Percentiles rank a stretch among this genome's conserved stretches.
Evolutionary conservation across 148 eudicot genomes (phyloP).

Genomic region (Pharnaceum exiguum): DNA sequence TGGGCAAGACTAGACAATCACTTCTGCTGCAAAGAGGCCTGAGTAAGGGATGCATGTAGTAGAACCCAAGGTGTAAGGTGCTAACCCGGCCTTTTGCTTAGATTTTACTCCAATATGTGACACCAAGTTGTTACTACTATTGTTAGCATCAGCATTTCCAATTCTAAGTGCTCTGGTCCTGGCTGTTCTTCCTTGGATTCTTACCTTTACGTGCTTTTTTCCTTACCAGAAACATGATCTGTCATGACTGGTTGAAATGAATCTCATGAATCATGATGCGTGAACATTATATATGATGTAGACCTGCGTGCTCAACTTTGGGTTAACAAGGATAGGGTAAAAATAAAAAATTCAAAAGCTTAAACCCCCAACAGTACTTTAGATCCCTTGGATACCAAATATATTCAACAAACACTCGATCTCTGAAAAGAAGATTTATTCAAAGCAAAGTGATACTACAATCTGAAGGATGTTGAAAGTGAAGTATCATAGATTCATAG

Average conservation of each 20-base stretch:
- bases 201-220: constrained; percentile 20
- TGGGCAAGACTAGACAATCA: too few relatives aligned
- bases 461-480: too few relatives aligned
- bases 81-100: background rate
- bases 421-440: constrained; percentile 1
- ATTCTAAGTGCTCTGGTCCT: constrained; percentile 4
- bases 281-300: constrained; percentile 21
- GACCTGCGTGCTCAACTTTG: constrained; percentile 28
- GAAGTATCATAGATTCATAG: too few relatives aligned
- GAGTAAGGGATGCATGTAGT: too few relatives aligned
- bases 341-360: background rate
- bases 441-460: constrained; percentile 21
- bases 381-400: constrained; percentile 28
- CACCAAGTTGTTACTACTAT: background rate
- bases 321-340: background rate
- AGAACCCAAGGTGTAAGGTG: background rate
- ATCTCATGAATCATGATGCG: constrained; percentile 22
- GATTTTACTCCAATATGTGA: background rate
- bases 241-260: constrained; percentile 20
- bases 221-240: constrained; percentile 18
- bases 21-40: too few relatives aligned
- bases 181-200: constrained; percentile 27
- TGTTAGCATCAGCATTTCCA: background rate
- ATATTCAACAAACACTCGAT: constrained; percentile 1
- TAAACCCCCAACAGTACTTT: background rate